Evolutionary conservation across 768 basidiomycete genomes (phyloP), one percentile per base, ranked within the genome.

Genomic region (Russula earlei): DNA sequence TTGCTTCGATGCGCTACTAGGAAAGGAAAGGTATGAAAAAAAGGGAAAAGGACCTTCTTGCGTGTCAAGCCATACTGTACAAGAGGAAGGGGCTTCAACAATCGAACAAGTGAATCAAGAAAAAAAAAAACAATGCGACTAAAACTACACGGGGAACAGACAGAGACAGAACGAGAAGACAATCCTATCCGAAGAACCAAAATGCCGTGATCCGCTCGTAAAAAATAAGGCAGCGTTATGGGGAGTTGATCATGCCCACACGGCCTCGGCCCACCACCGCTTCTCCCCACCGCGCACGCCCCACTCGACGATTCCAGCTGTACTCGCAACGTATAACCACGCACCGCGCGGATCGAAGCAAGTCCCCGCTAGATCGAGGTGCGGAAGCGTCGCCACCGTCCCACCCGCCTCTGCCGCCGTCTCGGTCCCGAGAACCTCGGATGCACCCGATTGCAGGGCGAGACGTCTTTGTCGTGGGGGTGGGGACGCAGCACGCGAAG

Each of bases 291-390:
- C 85, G 20, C 78, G 74, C 50, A 93, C 74, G 42, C 77, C 74
- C 86, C 87, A 93, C 67, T 92, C 90, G 7, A 82, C 84, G 24
- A 93, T 73, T 36, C 82, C 81, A 56, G 73, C 67, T 56, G 77
- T 77, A 52, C 80, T 79, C 20, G 82, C 87, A 14, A 81, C 83
- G 64, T 90, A 90, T 29, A 90, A 64, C 66, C 74, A 79, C 58
- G 76, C 74, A 2, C 87, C 87, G 5, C 68, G 69, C 17, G 85
- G 85, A 66, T 88, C 87, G 61, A 88, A 89, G 58, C 82, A 87
- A 37, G 78, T 72, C 12, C 87, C 87, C 2, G 86, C 84, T 48
- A 89, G 69, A 64, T 85, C 81, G 36, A 78, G 63, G 54, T 78
- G 70, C 68, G 27, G 70, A 60, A 41, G 54, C 34, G 52, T 63